Percentiles rank a stretch among this genome's conserved stretches.
These are phyloP conservation scores for Lolium multiflorum DNA, from an alignment of 176 grass and related monocot genomes.

Conservation along the genomic window DNA sequence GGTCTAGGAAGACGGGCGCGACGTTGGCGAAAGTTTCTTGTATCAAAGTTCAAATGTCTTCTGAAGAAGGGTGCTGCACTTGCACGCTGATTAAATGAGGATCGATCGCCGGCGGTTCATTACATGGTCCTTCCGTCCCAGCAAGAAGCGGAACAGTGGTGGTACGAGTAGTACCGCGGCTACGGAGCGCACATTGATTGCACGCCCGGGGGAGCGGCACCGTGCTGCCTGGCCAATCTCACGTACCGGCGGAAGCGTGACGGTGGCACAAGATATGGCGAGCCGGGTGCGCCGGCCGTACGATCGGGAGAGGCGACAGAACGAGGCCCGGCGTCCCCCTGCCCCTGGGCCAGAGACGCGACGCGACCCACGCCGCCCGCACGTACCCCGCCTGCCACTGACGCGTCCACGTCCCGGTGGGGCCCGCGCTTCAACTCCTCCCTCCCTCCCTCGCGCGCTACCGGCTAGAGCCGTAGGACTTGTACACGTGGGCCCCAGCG, in stretches of 20 bases:
- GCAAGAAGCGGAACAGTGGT: too few species aligned
- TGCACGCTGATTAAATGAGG: too few species aligned
- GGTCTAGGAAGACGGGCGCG: too few species aligned
- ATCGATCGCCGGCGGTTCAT: too few species aligned
- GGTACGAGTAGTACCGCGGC: too few species aligned
- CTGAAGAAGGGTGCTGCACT: too few species aligned
- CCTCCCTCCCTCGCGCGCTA: background rate
- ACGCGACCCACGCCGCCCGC: background rate
- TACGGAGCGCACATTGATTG: too few species aligned
- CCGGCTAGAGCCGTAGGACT: background rate
- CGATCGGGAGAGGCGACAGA: background rate
- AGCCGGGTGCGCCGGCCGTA: background rate
- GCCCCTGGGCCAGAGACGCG: background rate
- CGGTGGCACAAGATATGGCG: background rate
- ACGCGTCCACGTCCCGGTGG: slow-evolving; percentile 22
- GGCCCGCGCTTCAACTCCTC: background rate
- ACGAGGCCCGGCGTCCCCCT: background rate
- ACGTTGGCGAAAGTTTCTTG: too few species aligned
- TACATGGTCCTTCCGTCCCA: too few species aligned
- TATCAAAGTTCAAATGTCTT: too few species aligned
- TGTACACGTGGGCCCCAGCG: background rate
- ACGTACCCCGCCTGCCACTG: background rate
- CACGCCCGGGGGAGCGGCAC: too few species aligned
- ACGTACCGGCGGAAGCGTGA: background rate
- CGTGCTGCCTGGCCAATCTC: too few species aligned